Base-by-base conservation (phyloP, 108 stramenopile species). In the Nitzschia sp. region DNA sequence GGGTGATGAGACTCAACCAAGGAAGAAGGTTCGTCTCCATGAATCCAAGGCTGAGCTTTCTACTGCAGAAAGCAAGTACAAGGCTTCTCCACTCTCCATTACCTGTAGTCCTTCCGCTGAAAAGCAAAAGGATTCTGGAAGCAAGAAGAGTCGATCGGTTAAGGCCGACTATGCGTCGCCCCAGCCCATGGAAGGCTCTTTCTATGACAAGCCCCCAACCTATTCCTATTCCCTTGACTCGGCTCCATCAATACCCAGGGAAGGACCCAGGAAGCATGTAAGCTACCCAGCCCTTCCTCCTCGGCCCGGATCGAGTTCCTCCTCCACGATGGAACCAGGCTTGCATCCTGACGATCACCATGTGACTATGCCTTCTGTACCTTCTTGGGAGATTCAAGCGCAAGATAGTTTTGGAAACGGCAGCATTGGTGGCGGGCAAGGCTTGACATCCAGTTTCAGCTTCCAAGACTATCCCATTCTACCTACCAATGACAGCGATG, bases 361-460 rank as follows among this genome's bases (percentile, higher is more conserved):
- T 50, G 82, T 58, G 8, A 54, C 69, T 3, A 75, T 69, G 38
- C 79, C 73, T 21, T 75, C 79, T 8, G 40, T 87, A 14, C 73
- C 85, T 20, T 87, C 86, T n/a, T 87, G 86, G 86, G 86, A 87
- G 43, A 77, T 87, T 57, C 70, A 81, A 2, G 69, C 61, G 20
- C 82, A 83, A 66, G 86, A 87, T 34, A 82, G 80, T 46, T 87
- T 87, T 72, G 83, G 85, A 11, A 75, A 59, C 11, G 72, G 71
- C 8, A 80, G 79, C 64, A 58, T 69, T 57, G 69, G 75, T 29
- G 70, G 70, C 2, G 76, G 76, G 10, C 68, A 67, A 25, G 72
- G 69, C 21, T 67, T 86, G 17, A 68, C 76, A 24, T 61, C 79
- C 15, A 69, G 55, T 37, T 83, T 86, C 57, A 77, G 76, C 69